Conservation (phyloP, 2,329 filamentous ascomycete species). For the Dactylonectria macrodidyma region DNA sequence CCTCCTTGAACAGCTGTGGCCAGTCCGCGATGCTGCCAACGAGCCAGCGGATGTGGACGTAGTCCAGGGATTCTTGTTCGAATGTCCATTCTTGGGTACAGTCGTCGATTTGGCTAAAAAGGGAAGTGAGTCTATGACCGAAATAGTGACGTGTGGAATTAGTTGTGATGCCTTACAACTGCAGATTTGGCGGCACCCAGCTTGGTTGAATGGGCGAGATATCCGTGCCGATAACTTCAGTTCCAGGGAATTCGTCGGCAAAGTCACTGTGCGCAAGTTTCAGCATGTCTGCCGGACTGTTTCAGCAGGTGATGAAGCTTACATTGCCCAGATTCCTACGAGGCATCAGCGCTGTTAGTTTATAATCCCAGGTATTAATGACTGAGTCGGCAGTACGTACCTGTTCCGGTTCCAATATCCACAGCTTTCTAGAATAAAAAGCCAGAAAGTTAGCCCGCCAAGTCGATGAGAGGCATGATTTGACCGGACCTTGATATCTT, state of each 20-base stretch:
- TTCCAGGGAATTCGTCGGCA: constrained; percentile 25
- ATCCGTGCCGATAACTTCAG: constrained; percentile 35
- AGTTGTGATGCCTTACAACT: constrained; percentile 21
- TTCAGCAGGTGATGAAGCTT: neutral
- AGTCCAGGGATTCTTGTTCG: constrained; percentile 27
- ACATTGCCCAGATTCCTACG: constrained; percentile 39
- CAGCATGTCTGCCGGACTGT: too few species aligned
- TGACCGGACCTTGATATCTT: constrained; percentile 25
- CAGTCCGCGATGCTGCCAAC: constrained; percentile 36
- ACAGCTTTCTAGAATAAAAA: constrained; percentile 7
- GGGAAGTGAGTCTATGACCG: neutral
- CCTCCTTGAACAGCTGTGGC: constrained; percentile 31
- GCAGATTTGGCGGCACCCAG: constrained; percentile 33
- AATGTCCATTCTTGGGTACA: constrained; percentile 42
- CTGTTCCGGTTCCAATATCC: constrained; percentile 38
- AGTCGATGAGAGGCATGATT: fast-evolving
- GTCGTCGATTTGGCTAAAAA: constrained; percentile 36
- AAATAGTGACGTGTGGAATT: neutral
- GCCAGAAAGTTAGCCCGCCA: neutral
- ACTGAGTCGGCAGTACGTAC: neutral
- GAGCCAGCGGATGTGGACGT: constrained; percentile 37
- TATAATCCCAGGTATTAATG: neutral
- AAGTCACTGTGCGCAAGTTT: constrained; percentile 25
- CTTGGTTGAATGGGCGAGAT: constrained; percentile 36
- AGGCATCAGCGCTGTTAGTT: fast-evolving